phyloP scores from a whole-genome alignment of 2,329 filamentous ascomycete species.

The Verticillium albo-atrum region DNA sequence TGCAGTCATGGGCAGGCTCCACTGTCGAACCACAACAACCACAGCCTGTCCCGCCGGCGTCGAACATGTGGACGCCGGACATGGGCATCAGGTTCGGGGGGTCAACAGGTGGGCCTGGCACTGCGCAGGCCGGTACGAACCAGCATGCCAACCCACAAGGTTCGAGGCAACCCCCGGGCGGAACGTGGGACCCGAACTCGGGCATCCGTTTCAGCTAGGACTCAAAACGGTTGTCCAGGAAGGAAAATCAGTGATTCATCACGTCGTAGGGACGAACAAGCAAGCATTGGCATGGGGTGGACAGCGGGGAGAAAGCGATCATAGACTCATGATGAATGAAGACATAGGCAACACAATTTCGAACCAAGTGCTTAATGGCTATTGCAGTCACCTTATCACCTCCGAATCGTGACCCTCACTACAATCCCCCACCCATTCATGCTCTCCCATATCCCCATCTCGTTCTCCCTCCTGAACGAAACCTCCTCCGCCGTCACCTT shows the following conservation, averaged over 20 bases:
- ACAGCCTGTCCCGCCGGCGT: slow-evolving; percentile 39
- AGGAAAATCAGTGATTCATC: background rate
- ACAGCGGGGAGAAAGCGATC: background rate
- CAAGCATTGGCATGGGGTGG: background rate
- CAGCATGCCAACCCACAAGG: background rate
- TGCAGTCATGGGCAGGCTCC: slow-evolving; percentile 53
- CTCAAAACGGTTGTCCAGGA: background rate
- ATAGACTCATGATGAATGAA: background rate
- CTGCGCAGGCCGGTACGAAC: slow-evolving; percentile 7
- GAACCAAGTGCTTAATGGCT: background rate
- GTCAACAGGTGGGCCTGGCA: slow-evolving; percentile 20
- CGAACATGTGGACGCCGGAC: slow-evolving; percentile 69
- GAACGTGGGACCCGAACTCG: slow-evolving; percentile 55
- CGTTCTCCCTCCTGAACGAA: slow-evolving; percentile 46
- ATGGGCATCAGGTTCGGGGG: slow-evolving; percentile 75
- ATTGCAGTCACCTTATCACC: background rate
- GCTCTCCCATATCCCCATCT: slow-evolving; percentile 48
- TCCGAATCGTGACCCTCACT: slow-evolving; percentile 28
- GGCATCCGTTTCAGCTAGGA: slow-evolving; percentile 52
- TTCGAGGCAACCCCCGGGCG: slow-evolving; percentile 21
- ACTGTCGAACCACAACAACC: slow-evolving; percentile 53
- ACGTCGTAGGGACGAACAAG: background rate
- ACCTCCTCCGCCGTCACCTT: slow-evolving; percentile 39
- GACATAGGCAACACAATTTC: background rate
- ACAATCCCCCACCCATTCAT: slow-evolving; percentile 45